phyloP scores from a whole-genome alignment of 2,329 filamentous ascomycete genomes.

The Botrytis deweyae region DNA sequence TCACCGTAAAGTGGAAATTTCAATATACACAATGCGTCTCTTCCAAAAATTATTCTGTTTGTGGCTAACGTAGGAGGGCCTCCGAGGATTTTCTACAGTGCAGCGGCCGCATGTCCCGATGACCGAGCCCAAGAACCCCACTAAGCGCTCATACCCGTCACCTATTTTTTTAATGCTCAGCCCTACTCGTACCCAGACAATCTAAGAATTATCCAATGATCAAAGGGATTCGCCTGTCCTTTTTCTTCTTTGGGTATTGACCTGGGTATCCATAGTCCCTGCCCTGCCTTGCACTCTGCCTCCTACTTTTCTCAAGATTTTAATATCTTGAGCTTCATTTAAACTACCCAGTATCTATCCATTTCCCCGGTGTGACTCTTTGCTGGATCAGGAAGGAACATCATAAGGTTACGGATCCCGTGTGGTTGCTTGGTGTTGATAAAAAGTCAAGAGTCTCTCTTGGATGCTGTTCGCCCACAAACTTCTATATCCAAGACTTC shows the following conservation, averaged over 20 bases:
- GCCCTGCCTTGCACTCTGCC: background rate
- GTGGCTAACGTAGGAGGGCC: background rate
- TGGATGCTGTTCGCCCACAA: background rate
- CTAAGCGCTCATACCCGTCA: background rate
- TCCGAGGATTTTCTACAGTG: background rate
- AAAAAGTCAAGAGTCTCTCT: background rate
- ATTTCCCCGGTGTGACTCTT: slow-evolving; percentile 3
- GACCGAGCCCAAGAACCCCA: background rate
- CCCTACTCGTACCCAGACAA: background rate
- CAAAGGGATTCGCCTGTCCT: background rate
- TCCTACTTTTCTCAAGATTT: background rate
- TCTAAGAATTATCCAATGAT: background rate
- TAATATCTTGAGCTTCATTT: background rate
- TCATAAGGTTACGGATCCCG: too few species aligned
- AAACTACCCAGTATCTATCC: background rate
- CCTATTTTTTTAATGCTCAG: background rate
- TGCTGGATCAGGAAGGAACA: background rate
- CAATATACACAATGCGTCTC: background rate
- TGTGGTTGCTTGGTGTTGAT: background rate
- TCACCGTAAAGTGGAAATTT: background rate
- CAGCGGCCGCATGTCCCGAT: slow-evolving; percentile 8
- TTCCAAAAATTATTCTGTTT: background rate
- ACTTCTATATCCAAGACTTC: background rate
- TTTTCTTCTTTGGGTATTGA: background rate
- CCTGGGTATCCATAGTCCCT: background rate